Base-by-base conservation (phyloP, 345 rosid genomes). In the Aegle marmelos region DNA sequence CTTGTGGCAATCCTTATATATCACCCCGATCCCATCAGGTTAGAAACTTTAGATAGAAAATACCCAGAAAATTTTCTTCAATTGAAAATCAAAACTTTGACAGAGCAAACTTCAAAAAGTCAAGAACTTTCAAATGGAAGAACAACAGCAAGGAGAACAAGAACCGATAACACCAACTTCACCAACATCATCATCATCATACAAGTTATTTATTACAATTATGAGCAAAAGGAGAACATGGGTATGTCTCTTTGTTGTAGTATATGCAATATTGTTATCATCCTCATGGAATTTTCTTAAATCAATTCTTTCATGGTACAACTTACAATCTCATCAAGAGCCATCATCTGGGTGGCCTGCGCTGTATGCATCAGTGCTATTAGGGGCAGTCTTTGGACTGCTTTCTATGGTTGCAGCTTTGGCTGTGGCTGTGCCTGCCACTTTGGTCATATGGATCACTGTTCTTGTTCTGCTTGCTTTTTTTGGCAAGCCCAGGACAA, bases 151-250 rank as follows among this genome's bases (percentile, higher is more conserved):
- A 9, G 67, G 76, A 57, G 84, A 74, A 62, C 30, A 78, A 33
- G 10, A 58, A 57, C 53, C 69, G 34, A 19, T 14, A 21, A 1
- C 68, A 31, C 8, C 68, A 0, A 7, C 68, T 74, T 74, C 82
- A 69, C 70, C 65, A 24, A 54, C 83, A 58, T 61, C 85, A 10
- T 85, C 97, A 71, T 31, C 87, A 68, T 70, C 91, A 8, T 91
- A 90, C 87, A 81, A 53, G 27, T 78, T 93, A 75, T 80, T 93
- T 30, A 82, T 95, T 57, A 62, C 63, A 73, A 73, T 95, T 75
- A 92, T 95, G 98, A 93, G 98, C 93, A 95, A 92, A 83, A 89
- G 99, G 84, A 79, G 94, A 76, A 95, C 97, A 59, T 93, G 99
- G 99, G 97, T 90, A 66, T 91, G 92, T 80, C 88, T 93, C 60